Base-by-base conservation (phyloP, 2,329 filamentous ascomycete species). In the Pestalotiopsis sp. region DNA sequence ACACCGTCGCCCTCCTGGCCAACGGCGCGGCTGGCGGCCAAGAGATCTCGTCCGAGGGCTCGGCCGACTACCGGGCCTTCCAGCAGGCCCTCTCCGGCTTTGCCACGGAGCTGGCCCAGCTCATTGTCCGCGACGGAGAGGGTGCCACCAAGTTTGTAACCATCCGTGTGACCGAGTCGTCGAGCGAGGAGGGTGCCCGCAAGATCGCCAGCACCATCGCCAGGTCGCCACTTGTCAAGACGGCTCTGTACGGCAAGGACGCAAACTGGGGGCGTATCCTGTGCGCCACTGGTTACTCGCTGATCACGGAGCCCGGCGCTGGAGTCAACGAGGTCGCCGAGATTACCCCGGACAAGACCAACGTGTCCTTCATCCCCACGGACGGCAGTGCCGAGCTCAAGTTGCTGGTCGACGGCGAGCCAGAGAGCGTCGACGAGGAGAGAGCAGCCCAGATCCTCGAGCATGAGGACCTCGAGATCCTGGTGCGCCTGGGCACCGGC, bases 191-290 rank as follows among this genome's bases (percentile, higher is more conserved):
- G 62, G 91, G 90, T 61, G 95, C 94, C 1, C 90, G 93, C 68
- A 88, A 91, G 77, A 91, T 98, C 70, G 96, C 95, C 12, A 92
- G 91, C 71, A 92, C 93, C 61, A 98, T 99, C 78, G 95, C 96
- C 17, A 90, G 92, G 64, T 97, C 94, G 0, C 94, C 96, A 9
- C 89, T 99, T 13, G 96, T 99, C 75, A 99, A 99, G 86, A 99
- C 96, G 0, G 96, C 96, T 0, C 86, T 99, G 56, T 99, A 99
- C 81, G 96, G 96, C 72, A 94, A 94, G 79, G 96, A 99, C 79
- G 96, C 96, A 20, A 99, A 99, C 85, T 99, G 96, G 96, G 96
- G 96, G 41, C 94, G 96, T 67, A 97, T 99, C 71, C 87, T 98
- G 36, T 98, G 96, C 80, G 95, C 96, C 0, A 94, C 95, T 4